A percentile compares a stretch with the other conserved stretches of the same genome.
phyloP scores from a whole-genome alignment of 2,329 filamentous ascomycete species.

The Penicillium nordicum region DNA sequence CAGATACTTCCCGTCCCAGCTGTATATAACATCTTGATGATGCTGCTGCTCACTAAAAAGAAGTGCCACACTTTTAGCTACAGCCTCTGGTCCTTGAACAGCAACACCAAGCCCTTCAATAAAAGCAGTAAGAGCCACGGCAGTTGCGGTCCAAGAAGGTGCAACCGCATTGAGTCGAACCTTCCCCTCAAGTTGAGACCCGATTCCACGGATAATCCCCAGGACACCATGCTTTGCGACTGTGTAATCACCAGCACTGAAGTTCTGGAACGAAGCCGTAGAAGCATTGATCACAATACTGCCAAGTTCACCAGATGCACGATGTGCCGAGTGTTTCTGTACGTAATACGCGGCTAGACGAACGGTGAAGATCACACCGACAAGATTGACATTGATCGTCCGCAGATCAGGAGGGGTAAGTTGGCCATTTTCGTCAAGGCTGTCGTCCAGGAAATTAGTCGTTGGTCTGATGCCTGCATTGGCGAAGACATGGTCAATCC shows the following conservation, averaged over 20 bases:
- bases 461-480: conserved; percentile 56
- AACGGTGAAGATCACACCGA: conserved; percentile 50
- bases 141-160: conserved; percentile 55
- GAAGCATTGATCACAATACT: conserved; percentile 56
- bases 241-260: conserved; percentile 52
- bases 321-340: conserved; percentile 41
- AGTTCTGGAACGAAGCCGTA: conserved; percentile 49
- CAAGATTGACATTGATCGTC: conserved; percentile 51
- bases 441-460: conserved; percentile 47
- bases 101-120: conserved; percentile 10
- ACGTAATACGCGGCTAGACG: conserved; percentile 51
- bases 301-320: conserved; percentile 33
- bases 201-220: conserved; percentile 51
- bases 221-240: conserved; percentile 56
- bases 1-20: conserved; percentile 47
- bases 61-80: conserved; percentile 49
- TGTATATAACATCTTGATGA: conserved; percentile 54
- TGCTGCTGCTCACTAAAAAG: conserved; percentile 50
- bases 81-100: conserved; percentile 46
- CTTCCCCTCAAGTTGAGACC: conserved; percentile 41
- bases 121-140: conserved; percentile 43
- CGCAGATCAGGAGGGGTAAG: conserved; percentile 45
- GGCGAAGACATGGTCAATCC: conserved; percentile 49
- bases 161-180: conserved; percentile 57
- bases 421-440: conserved; percentile 51